Base-by-base conservation (phyloP, 2,329 filamentous ascomycete species). In the Penicillium sp. region DNA sequence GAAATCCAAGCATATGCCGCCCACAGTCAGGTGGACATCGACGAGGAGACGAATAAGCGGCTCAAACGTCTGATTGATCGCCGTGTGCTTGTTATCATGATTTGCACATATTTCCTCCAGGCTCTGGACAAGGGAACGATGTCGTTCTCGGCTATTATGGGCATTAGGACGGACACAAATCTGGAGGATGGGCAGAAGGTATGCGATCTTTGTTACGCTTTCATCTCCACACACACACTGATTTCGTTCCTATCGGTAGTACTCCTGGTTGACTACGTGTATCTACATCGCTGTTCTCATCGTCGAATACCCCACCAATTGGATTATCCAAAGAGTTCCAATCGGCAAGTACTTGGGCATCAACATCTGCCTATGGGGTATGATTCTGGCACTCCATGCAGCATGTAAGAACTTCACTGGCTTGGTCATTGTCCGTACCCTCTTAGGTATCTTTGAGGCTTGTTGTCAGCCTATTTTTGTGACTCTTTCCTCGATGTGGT, bases 301-400 rank as follows among this genome's bases (percentile, higher is more conserved):
- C 44, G 87, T 89, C 61, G 88, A 90, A 69, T 90, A 89, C 66
- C 88, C 88, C 0, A 87, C 87, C 69, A 88, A 87, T 71, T 84
- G 79, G 75, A 78, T 82, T 54, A 81, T 88, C 53, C 79, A 85
- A 44, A 80, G 84, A 28, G 82, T 88, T 0, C 87, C 86, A 6
- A 82, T 88, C 43, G 86, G 84, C 51, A 88, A 88, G 67, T 88
- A 87, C 59, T 79, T 88, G 6, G 80, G 80, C 35, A 75, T 83
- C 61, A 86, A 82, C 63, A 87, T 90, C 61, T 73, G 86, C 6
- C 75, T 82, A 12, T 90, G 87, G 88, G 85, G 85, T 16, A 66
- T 76, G 1, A 76, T 82, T 2, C 77, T 90, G 2, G 82, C 83
- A 1, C 79, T 81, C 51, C 86, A 88, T 56, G 81, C 87, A 0